Base-by-base conservation (phyloP, 2,329 filamentous ascomycete species). In the Ceratocystis lukuohia region DNA sequence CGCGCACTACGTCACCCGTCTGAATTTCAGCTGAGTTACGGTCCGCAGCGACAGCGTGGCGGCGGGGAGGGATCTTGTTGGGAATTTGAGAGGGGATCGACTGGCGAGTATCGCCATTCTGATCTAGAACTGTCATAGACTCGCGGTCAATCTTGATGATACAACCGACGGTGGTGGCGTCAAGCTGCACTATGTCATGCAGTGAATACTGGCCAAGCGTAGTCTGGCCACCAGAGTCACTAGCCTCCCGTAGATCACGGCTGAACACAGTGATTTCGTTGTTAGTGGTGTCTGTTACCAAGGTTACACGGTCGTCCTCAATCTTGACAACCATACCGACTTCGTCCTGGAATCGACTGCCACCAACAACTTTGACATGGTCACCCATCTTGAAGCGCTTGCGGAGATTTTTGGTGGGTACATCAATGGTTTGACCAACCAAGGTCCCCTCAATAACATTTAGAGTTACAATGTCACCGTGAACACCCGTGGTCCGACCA, bases 311-410 rank as follows among this genome's bases (percentile, higher is more conserved):
- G 74, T 99, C 94, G 68, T 96, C 91, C 62, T 85, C 88, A 70
- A 96, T 94, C 74, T 91, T 90, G 70, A 97, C 91, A 64, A 99
- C 92, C 84, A 96, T 96, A 76, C 94, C 94, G 57, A 97, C 88
- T 77, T 99, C 94, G 71, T 96, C 94, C 66, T 89, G 86, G 75
- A 92, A 97, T 71, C 91, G 88, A 77, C 92, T 96, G 48, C 92
- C 93, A 66, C 94, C 93, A 74, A 96, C 96, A 71, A 99, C 94
- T 79, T 97, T 97, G 79, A 99, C 94, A 73, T 99, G 94, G 72
- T 99, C 94, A 80, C 94, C 94, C 69, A 92, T 83, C 70, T 84
- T 86, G 82, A 99, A 99, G 37, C 90, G 84, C 77, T 99, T 99
- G 67, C 94, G 89, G 30, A 99, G 81, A 57, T 90, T 89, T 76